Base-by-base conservation (phyloP, 306 rosid species). In the Dicorynia guianensis region DNA sequence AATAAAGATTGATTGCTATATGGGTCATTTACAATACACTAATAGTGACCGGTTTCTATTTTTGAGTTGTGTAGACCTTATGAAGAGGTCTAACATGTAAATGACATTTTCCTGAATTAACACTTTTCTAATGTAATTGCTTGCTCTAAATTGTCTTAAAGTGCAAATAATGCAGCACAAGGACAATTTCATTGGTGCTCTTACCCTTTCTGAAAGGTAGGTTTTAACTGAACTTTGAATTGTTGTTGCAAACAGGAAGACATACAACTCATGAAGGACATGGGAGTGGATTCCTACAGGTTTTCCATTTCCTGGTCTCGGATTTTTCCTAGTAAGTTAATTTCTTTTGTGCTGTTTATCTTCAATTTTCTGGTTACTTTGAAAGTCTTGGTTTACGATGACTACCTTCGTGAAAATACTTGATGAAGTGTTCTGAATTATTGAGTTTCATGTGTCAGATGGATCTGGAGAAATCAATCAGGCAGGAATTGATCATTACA, bases 281-380 rank as follows among this genome's bases (percentile, higher is more conserved):
- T 87, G 90, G 93, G 96, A 63, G 67, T 92, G 93, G 97, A 89
- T 79, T 91, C 96, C 38, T 89, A 89, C 58, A 85, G 96, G 67
- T 89, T 92, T 71, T 92, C 97, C 30, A 89, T 92, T 69, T 83
- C 96, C 13, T 92, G 97, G 96, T 79, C 91, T 63, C 85, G 93
- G 11, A 86, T 92, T 67, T 87, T 83, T 35, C 90, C 96, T 0
- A 76, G 97, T 92, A 89, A 82, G 80, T 55, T 25, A 25, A 25
- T 54, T 19, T 34, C 35, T 60, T 54, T 13, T 14, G 47, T 47
- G 47, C 44, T 12, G 8, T 7, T 46, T 43, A 19, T 54, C 5
- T 62, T 62, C 30, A 33, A 25, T 56, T 19, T 56, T 36, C 5
- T 56, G 8, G 62, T 5, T 40, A 40, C 46, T 6, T 40, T 40